These are phyloP conservation scores for Pythium vanterpoolii DNA, from an alignment of 352 stramenopile species.

Conservation along the genomic window DNA sequence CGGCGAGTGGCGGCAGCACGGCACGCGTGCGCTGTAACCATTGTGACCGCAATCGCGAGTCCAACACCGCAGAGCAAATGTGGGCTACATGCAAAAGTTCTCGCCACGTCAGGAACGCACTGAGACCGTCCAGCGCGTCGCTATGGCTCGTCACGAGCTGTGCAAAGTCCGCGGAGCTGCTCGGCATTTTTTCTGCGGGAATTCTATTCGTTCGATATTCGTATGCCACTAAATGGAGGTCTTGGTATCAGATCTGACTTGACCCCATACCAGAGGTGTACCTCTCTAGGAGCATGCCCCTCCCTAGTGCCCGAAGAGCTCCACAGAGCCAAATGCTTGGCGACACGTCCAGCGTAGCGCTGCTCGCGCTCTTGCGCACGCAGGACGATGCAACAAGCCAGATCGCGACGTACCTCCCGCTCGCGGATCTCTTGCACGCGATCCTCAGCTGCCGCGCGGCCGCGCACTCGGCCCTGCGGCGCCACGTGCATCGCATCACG, in stretches of 20 bases:
- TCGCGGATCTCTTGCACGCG: slow-evolving; percentile 18
- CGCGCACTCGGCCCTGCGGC: slow-evolving; percentile 18
- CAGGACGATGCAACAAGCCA: slow-evolving; percentile 21
- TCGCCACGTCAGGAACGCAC: slow-evolving; percentile 4
- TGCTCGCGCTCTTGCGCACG: slow-evolving; percentile 19
- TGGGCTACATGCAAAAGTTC: neutral
- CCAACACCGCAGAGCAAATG: neutral
- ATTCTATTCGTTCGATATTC: neutral
- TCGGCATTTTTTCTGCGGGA: neutral
- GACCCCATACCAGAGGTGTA: neutral
- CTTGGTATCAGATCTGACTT: slow-evolving; percentile 3
- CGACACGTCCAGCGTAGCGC: neutral
- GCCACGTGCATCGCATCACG: slow-evolving; percentile 9
- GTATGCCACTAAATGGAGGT: neutral
- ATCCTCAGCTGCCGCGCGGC: slow-evolving; percentile 17
- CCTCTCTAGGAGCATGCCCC: neutral
- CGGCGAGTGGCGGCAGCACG: neutral
- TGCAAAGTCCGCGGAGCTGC: neutral
- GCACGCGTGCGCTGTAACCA: neutral
- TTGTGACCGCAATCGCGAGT: slow-evolving; percentile 1
- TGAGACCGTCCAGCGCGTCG: slow-evolving; percentile 4
- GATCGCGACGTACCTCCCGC: slow-evolving; percentile 22
- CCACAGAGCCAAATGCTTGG: neutral
- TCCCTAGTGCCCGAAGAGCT: neutral
- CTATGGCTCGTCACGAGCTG: neutral